Evolutionary conservation across 495 filamentous ascomycete species (phyloP).

Genomic region (Cercophora newfieldiana): DNA sequence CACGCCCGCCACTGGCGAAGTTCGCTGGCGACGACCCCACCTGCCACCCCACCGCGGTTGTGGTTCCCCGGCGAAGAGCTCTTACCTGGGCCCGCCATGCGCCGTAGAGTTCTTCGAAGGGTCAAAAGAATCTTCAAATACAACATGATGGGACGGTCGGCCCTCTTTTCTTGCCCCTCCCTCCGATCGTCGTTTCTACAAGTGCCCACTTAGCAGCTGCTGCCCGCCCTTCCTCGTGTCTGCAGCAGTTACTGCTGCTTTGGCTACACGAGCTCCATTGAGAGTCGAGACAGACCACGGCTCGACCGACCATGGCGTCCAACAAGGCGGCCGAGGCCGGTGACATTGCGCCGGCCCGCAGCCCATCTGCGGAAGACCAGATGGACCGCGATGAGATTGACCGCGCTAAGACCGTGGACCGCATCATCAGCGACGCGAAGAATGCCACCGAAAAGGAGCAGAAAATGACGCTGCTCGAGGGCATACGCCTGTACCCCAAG

Average conservation of each 20-base stretch:
- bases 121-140: neutral
- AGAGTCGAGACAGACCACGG: neutral
- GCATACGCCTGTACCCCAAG: constrained; percentile 56
- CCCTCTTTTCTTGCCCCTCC: neutral
- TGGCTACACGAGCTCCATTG: neutral
- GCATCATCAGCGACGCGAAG: constrained; percentile 47
- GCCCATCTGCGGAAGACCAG: constrained; percentile 1
- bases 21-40: neutral
- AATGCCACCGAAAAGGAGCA: constrained; percentile 54
- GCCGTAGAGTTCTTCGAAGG: neutral
- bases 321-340: constrained; percentile 9
- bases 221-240: neutral
- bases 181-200: neutral
- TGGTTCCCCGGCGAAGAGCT: neutral
- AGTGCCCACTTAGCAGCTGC: neutral
- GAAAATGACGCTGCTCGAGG: constrained; percentile 54
- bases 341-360: constrained; percentile 1
- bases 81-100: neutral
- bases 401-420: constrained; percentile 32
- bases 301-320: constrained; percentile 22
- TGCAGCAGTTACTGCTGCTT: neutral
- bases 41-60: neutral
- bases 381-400: constrained; percentile 18
- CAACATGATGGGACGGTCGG: neutral
- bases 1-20: neutral